Conservation (phyloP, 345 rosid species). For the Salix suchowensis region DNA sequence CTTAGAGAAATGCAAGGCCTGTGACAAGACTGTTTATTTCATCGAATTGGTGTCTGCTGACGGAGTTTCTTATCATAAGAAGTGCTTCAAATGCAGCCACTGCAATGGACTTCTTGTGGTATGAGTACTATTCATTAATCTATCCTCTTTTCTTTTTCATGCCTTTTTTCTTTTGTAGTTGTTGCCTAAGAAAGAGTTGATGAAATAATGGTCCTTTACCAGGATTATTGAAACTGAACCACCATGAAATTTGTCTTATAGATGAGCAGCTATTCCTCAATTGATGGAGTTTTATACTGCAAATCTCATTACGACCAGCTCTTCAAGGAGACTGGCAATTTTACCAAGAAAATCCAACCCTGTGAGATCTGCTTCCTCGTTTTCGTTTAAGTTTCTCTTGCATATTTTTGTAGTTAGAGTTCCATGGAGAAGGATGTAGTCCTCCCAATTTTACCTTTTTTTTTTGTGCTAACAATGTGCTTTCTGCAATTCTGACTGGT, state of each 20-base stretch:
- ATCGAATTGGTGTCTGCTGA: slow-evolving; percentile 68
- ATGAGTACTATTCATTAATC: neutral
- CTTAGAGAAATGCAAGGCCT: slow-evolving; percentile 71
- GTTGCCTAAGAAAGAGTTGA: neutral
- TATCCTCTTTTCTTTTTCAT: neutral
- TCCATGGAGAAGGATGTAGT: neutral
- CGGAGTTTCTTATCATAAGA: slow-evolving; percentile 74
- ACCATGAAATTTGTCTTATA: slow-evolving; percentile 13
- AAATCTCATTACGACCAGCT: slow-evolving; percentile 88
- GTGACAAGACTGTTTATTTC: slow-evolving; percentile 70
- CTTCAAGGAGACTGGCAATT: slow-evolving; percentile 58
- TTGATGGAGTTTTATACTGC: slow-evolving; percentile 76
- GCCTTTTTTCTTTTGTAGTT: neutral
- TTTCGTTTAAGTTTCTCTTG: neutral
- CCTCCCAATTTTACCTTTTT: neutral
- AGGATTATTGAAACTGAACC: neutral
- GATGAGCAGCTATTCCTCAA: slow-evolving; percentile 65
- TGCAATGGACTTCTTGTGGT: slow-evolving; percentile 82
- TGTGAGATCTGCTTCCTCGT: slow-evolving; percentile 14
- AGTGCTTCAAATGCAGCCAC: slow-evolving; percentile 85
- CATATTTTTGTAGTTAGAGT: neutral
- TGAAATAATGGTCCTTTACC: neutral
- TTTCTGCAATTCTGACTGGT: neutral
- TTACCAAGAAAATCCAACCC: slow-evolving; percentile 43
- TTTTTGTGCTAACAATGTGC: neutral